These are phyloP conservation scores for Angomonas ambiguus DNA, from an alignment of 208 protist species.

Conservation along the genomic window DNA sequence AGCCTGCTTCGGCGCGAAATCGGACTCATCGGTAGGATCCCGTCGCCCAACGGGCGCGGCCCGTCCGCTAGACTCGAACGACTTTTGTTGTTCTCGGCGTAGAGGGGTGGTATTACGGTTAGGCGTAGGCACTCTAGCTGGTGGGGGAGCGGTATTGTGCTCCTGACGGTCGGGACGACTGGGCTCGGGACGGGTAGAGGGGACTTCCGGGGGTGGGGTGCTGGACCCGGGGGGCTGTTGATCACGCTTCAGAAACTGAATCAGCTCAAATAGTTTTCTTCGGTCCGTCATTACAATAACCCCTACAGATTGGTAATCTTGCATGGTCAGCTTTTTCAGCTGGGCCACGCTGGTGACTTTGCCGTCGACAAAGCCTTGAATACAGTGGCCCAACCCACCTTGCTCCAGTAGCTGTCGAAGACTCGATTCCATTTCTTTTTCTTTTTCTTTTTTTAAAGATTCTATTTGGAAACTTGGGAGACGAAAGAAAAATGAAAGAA, in stretches of 20 bases:
- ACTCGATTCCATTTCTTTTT: conserved; percentile 61
- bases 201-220: conserved; percentile 8
- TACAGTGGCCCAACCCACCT: conserved; percentile 71
- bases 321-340: conserved; percentile 87
- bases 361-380: conserved; percentile 78
- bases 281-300: conserved; percentile 89
- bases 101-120: conserved; percentile 30
- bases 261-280: conserved; percentile 91
- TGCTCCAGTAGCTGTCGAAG: conserved; percentile 74
- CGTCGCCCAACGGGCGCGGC: neutral
- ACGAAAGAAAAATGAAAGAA: neutral
- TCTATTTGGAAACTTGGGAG: neutral
- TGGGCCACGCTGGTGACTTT: conserved; percentile 64
- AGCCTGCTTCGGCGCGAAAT: conserved; percentile 7
- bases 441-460: neutral
- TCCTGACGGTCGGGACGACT: neutral
- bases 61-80: neutral
- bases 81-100: conserved; percentile 11
- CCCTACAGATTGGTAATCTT: conserved; percentile 89
- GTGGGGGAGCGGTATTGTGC: conserved; percentile 12
- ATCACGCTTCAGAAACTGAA: conserved; percentile 87
- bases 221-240: conserved; percentile 18
- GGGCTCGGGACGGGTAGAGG: conserved; percentile 11
- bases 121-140: conserved; percentile 9
- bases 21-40: conserved; percentile 17